phyloP scores from a whole-genome alignment of 2,329 filamentous ascomycete genomes.

The Plenodomus lindquistii region DNA sequence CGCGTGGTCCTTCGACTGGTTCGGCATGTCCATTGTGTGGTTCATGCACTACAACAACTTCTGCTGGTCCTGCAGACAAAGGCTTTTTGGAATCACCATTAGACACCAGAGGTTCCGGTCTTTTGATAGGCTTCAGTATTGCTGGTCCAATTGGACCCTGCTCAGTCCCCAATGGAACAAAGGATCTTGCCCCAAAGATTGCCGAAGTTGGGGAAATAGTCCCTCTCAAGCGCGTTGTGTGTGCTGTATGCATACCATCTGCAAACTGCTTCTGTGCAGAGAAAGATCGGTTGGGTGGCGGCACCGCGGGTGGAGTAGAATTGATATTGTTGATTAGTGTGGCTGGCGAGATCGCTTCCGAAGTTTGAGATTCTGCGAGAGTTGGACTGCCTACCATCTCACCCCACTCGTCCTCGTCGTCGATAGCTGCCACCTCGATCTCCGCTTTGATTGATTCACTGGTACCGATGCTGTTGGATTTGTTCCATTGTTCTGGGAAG shows the following conservation, averaged over 20 bases:
- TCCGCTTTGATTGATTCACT: conserved; percentile 6
- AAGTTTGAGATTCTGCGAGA: conserved; percentile 1
- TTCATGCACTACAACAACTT: not conserved
- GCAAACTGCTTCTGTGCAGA: conserved; percentile 12
- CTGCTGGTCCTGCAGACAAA: not conserved
- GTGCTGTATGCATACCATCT: conserved; percentile 29
- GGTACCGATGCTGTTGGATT: conserved; percentile 18
- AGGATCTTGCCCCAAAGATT: conserved; percentile 32
- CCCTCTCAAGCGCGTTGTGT: conserved; percentile 37
- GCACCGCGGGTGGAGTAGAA: not conserved
- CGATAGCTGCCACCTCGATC: conserved; percentile 4
- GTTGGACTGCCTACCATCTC: conserved; percentile 46
- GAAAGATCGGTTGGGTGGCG: conserved; percentile 12
- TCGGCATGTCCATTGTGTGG: not conserved
- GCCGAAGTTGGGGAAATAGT: conserved; percentile 42
- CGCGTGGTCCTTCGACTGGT: not conserved
- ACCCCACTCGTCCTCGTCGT: conserved; percentile 45
- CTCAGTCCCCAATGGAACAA: conserved; percentile 28
- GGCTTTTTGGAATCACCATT: not conserved
- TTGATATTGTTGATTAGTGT: not conserved
- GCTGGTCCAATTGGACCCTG: conserved; percentile 37
- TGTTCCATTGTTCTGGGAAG: conserved; percentile 20
- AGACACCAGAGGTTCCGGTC: conserved; percentile 7
- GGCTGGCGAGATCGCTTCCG: not conserved
- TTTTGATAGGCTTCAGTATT: conserved; percentile 30